Conservation (phyloP, 176 grass and related monocot species). For the Otatea glauca region DNA sequence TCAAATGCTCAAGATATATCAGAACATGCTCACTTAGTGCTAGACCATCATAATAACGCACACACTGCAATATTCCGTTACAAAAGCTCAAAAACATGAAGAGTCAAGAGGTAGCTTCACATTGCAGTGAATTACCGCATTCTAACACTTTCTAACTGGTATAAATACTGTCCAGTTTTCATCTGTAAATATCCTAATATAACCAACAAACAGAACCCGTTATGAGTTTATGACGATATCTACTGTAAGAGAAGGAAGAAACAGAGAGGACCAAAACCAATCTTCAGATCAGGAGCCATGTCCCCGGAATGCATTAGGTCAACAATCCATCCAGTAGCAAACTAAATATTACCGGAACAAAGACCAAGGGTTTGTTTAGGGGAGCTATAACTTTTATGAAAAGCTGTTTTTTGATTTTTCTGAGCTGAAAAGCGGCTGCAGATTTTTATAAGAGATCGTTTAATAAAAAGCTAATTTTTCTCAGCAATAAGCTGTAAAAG, state of each 20-base stretch:
- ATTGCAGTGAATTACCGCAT: not conserved
- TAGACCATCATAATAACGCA: not conserved
- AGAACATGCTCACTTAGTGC: not conserved
- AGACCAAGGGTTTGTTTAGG: too few relatives aligned
- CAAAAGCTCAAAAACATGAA: not conserved
- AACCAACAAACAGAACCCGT: not conserved
- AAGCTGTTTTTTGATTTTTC: too few relatives aligned
- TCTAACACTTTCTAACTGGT: constrained; percentile 1
- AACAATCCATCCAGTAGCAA: not conserved
- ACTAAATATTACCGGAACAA: not conserved
- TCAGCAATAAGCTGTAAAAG: too few relatives aligned
- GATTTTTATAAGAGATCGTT: too few relatives aligned
- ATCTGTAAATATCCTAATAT: not conserved
- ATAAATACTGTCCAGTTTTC: not conserved
- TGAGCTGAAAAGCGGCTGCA: too few relatives aligned
- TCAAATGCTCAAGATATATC: not conserved
- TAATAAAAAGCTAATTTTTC: too few relatives aligned
- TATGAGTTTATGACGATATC: not conserved
- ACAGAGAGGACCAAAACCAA: not conserved
- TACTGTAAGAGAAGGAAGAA: constrained; percentile 11
- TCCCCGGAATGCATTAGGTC: not conserved
- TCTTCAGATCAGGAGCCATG: constrained; percentile 11
- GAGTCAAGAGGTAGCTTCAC: not conserved
- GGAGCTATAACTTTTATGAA: too few relatives aligned
- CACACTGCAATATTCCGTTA: not conserved